These are phyloP conservation scores for Chalciporus piperatus DNA, from an alignment of 768 basidiomycete species.

Conservation along the genomic window DNA sequence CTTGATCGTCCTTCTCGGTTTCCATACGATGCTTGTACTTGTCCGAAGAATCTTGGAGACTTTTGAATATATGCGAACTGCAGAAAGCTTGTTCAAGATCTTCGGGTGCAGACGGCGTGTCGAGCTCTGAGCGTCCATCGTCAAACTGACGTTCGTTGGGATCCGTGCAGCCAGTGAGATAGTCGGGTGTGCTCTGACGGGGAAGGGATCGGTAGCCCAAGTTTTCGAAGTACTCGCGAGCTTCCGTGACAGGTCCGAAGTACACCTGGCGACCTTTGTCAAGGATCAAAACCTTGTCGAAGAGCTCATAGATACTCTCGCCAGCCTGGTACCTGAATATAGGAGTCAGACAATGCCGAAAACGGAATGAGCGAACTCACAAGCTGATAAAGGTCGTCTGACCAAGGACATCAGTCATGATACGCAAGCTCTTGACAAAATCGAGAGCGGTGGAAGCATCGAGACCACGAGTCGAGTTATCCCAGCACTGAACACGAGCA, in stretches of 20 bases:
- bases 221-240: constrained; percentile 73
- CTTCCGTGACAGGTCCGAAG: constrained; percentile 71
- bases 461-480: constrained; percentile 77
- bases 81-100: constrained; percentile 64
- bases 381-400: constrained; percentile 80
- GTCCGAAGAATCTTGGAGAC: constrained; percentile 45
- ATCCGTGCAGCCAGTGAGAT: constrained; percentile 80
- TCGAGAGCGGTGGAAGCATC: constrained; percentile 89
- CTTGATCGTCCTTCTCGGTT: constrained; percentile 63
- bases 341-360: constrained; percentile 1
- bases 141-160: constrained; percentile 82
- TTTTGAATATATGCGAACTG: constrained; percentile 42
- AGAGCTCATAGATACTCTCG: constrained; percentile 70
- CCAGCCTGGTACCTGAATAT: constrained; percentile 68
- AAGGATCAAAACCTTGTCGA: constrained; percentile 87
- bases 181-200: constrained; percentile 84
- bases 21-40: constrained; percentile 58
- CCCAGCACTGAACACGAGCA: constrained; percentile 79
- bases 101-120: constrained; percentile 63
- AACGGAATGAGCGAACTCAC: constrained; percentile 33
- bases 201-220: constrained; percentile 73
- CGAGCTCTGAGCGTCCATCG: constrained; percentile 50
- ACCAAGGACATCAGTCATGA: constrained; percentile 81
- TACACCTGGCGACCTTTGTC: constrained; percentile 80
- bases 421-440: constrained; percentile 72